Base-by-base conservation (phyloP, 345 rosid genomes). In the Durio zibethinus region DNA sequence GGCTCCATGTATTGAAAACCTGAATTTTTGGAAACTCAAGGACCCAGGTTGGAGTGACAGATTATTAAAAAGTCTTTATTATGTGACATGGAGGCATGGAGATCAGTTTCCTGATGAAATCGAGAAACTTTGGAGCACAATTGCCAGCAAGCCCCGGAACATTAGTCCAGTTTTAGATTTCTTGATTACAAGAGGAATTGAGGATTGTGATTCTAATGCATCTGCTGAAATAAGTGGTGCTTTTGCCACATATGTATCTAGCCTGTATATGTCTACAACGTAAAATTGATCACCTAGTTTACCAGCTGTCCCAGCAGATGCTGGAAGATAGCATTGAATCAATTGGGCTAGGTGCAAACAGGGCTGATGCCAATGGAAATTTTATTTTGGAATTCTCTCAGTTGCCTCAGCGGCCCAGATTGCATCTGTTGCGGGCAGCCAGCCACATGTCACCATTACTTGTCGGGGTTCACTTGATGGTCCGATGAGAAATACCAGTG, bases 1-100 rank as follows among this genome's bases (percentile, higher is more conserved):
- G 99, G 99, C 99, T 84, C 99, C 99, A 31, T 96, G 99, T 98
- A 96, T 96, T 84, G 99, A 96, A 85, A 96, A 96, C 72, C 97
- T 96, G 69, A 92, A 96, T 82, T 92, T 96, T 85, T 96, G 98
- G 98, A 96, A 92, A 87, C 97, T 93, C 76, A 96, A 92, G 89
- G 99, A 96, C 80, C 92, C 99, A 0, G 98, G 98, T 79, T 96
- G 99, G 99, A 90, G 97, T 86, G 98, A 93, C 75, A 89, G 99
- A 82, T 84, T 92, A 85, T 80, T 96, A 56, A 96, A 96, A 89
- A 93, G 98, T 83, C 98, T 96, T 80, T 96, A 96, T 83, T 96
- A 96, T 73, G 99, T 96, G 74, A 96, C 99, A 18, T 92, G 97
- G 98, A 88, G 99, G 57, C 99, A 96, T 50, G 99, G 97, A 57